Conservation (phyloP, 768 basidiomycete genomes). For the Tylopilus subfusipes region DNA sequence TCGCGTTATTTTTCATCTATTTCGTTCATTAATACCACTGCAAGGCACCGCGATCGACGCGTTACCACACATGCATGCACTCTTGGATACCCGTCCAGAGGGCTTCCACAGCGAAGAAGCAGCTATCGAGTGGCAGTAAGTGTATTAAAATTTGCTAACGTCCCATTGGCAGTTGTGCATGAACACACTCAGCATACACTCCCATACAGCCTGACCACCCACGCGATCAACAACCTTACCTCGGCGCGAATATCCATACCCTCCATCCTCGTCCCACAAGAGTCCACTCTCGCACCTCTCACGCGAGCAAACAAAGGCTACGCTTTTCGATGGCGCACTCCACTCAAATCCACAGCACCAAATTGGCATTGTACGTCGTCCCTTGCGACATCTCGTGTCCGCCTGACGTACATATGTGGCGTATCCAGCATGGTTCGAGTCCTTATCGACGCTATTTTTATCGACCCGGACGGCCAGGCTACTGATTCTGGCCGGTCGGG, state of each 20-base stretch:
- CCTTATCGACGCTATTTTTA: conserved; percentile 78
- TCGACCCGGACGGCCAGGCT: conserved; percentile 75
- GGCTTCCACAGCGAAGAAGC: conserved; percentile 82
- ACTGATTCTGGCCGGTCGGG: conserved; percentile 88
- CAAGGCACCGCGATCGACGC: conserved; percentile 91
- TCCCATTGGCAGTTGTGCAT: too few species aligned
- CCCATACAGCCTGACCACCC: conserved; percentile 61
- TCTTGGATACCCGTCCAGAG: conserved; percentile 81
- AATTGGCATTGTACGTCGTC: conserved; percentile 78
- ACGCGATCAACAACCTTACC: conserved; percentile 72
- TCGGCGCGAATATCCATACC: conserved; percentile 93
- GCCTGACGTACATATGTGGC: background rate
- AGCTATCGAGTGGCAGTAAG: conserved; percentile 96
- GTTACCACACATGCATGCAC: conserved; percentile 85
- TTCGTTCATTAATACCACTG: background rate
- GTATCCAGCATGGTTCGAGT: conserved; percentile 83
- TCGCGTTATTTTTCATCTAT: background rate
- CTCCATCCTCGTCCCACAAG: conserved; percentile 55
- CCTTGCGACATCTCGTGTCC: background rate
- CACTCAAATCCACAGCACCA: conserved; percentile 76
- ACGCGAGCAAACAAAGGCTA: conserved; percentile 25
- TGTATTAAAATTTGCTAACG: conserved; percentile 10
- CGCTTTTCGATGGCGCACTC: conserved; percentile 75
- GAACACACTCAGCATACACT: background rate
- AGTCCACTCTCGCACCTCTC: conserved; percentile 32